phyloP scores from a whole-genome alignment of 2,329 filamentous ascomycete genomes.

The Colletotrichum musicola region DNA sequence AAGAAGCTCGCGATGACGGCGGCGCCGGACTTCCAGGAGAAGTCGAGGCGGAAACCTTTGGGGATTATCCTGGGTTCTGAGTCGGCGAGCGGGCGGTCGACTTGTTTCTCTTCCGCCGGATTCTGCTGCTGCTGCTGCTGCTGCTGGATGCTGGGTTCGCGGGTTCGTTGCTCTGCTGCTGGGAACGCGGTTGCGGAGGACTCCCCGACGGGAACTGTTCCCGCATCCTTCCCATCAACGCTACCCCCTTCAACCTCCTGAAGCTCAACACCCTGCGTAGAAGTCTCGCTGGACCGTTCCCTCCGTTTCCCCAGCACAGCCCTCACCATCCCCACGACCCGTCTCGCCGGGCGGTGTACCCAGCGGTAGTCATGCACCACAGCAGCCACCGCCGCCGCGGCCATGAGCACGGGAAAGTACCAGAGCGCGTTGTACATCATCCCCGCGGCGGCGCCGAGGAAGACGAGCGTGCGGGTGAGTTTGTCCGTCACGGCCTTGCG shows the following conservation, averaged over 20 bases:
- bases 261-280: not conserved
- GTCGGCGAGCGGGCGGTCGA: conserved; percentile 30
- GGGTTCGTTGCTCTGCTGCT: not conserved
- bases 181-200: not conserved
- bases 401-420: conserved; percentile 76
- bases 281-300: not conserved
- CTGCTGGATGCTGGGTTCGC: not conserved
- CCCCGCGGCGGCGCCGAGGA: conserved; percentile 70
- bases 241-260: not conserved
- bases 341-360: conserved; percentile 52
- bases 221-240: not conserved
- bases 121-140: too few relatives aligned
- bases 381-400: conserved; percentile 62
- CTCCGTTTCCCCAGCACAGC: conserved; percentile 9
- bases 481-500: conserved; percentile 74
- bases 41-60: conserved; percentile 43
- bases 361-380: conserved; percentile 67
- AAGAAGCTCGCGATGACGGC: conserved; percentile 59
- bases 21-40: conserved; percentile 55
- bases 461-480: conserved; percentile 70
- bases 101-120: not conserved
- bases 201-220: not conserved
- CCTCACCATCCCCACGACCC: conserved; percentile 30
- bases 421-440: conserved; percentile 76
- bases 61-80: conserved; percentile 46